Evolutionary conservation across 2,329 filamentous ascomycete species (phyloP), one percentile per base, ranked within the genome.

Genomic region (Fusarium chuoi): DNA sequence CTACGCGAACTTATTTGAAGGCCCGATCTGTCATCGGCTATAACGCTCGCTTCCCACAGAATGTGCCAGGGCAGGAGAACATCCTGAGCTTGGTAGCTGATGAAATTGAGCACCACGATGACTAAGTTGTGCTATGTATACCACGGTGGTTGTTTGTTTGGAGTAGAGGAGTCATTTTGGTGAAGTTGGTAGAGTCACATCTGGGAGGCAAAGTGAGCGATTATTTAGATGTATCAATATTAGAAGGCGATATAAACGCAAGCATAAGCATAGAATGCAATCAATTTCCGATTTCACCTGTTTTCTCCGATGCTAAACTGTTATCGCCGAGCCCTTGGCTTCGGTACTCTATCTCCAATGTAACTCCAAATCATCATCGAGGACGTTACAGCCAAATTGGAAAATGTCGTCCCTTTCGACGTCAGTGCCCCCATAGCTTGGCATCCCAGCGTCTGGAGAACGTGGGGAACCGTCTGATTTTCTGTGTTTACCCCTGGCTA

Each of bases 1-100:
- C 84, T 72, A 83, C 87, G 22, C 79, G 79, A 9, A 88, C 86
- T 22, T 91, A 82, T 78, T 84, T 87, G 73, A 82, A 81, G 48
- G 85, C 88, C 64, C 89, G 89, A 80, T 80, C 78, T 36, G 83
- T 90, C 36, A 80, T 89, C 57, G 88, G 86, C 74, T 90, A 88
- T 81, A 90, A 90, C 79, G 79, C 86, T 7, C 83, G 89, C 10
- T 88, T 86, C 76, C 85, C 85, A 3, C 89, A 90, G 80, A 88
- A 88, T 73, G 60, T 75, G 5, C 84, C 85, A 17, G 86, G 86
- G 11, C 58, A 80, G 62, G 74, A 79, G 15, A 89, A 78, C 15
- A 12, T 78, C 10, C 30, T 78, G 44, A 36, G 39, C 26, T 41
- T 64, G 26, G 38, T 55, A 18, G 42, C 68, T 26, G 38, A 66